phyloP scores from a whole-genome alignment of 1,139 yeast species.

The Yamadazyma diddensiae region DNA sequence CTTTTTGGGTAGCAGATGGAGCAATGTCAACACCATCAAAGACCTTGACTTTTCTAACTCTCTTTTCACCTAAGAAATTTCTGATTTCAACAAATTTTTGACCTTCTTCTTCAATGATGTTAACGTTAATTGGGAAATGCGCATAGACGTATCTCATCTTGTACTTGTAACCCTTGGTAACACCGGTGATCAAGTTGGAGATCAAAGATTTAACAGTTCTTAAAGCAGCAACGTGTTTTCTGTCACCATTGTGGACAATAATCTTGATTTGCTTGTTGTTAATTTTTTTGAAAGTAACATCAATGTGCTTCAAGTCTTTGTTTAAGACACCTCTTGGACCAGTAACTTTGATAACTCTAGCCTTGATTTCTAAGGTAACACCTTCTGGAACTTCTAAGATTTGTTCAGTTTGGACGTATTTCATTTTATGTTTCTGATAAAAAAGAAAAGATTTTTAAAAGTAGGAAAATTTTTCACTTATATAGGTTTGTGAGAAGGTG shows the following conservation, averaged over 20 bases:
- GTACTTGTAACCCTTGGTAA: conserved; percentile 98
- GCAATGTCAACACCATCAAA: conserved; percentile 87
- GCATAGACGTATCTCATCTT: conserved; percentile 99
- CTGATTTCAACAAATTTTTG: conserved; percentile 86
- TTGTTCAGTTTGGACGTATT: conserved; percentile 95
- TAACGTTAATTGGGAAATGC: conserved; percentile 99
- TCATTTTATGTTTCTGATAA: conserved; percentile 46
- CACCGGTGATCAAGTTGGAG: conserved; percentile 96
- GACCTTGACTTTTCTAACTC: conserved; percentile 82
- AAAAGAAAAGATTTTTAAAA: conserved; percentile 4
- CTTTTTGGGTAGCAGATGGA: conserved; percentile 83
- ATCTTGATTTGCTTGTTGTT: conserved; percentile 73
- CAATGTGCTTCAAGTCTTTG: conserved; percentile 92
- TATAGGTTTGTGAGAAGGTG: not conserved
- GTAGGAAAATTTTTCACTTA: conserved; percentile 6
- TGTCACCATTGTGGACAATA: conserved; percentile 97
- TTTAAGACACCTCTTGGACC: conserved; percentile 98
- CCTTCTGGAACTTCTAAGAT: conserved; percentile 90
- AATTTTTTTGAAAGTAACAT: conserved; percentile 85
- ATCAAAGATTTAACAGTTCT: conserved; percentile 97
- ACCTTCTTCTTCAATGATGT: conserved; percentile 75
- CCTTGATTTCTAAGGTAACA: conserved; percentile 86
- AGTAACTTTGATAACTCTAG: conserved; percentile 85
- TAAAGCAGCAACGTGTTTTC: conserved; percentile 99
- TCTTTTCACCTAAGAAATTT: conserved; percentile 99